A percentile compares a stretch with the other conserved stretches of the same genome.
Evolutionary conservation across 2,329 filamentous ascomycete genomes (phyloP).

Genomic region (Phoma herbarum): DNA sequence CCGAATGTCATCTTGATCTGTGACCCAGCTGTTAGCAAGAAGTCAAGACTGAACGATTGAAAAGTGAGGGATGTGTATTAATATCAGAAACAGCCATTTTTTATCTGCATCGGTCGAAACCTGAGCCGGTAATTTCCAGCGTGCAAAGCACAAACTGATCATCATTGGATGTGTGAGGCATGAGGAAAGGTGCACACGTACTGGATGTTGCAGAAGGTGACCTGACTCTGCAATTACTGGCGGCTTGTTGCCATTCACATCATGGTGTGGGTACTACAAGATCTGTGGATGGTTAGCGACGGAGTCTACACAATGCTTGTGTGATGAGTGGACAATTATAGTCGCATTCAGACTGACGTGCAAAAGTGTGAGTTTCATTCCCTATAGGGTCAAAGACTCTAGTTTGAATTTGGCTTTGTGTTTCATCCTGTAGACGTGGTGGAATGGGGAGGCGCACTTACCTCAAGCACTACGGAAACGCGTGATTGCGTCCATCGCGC

Average conservation of each 20-base stretch:
- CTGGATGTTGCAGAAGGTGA: neutral
- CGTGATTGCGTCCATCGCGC: neutral
- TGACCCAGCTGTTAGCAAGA: slow-evolving; percentile 27
- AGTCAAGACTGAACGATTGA: neutral
- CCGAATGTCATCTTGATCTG: slow-evolving; percentile 23
- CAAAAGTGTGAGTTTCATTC: slow-evolving; percentile 55
- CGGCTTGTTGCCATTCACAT: neutral
- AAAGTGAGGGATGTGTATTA: slow-evolving; percentile 12
- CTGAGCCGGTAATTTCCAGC: slow-evolving; percentile 58
- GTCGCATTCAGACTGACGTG: slow-evolving; percentile 55
- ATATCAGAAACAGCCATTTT: slow-evolving; percentile 55
- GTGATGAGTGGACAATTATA: slow-evolving; percentile 7
- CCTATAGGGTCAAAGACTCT: slow-evolving; percentile 56
- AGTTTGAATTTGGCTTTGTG: slow-evolving; percentile 55
- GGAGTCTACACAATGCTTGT: neutral
- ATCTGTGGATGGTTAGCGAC: slow-evolving; percentile 29
- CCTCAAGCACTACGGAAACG: slow-evolving; percentile 9
- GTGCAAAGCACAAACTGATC: slow-evolving; percentile 53
- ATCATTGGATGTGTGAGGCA: slow-evolving; percentile 40
- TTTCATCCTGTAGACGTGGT: slow-evolving; percentile 50
- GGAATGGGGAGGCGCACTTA: slow-evolving; percentile 22
- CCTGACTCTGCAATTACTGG: neutral
- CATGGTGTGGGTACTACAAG: neutral
- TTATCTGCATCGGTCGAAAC: slow-evolving; percentile 51
- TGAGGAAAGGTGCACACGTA: neutral